phyloP scores from a whole-genome alignment of 495 filamentous ascomycete species.

The Penicillium tannophilum region DNA sequence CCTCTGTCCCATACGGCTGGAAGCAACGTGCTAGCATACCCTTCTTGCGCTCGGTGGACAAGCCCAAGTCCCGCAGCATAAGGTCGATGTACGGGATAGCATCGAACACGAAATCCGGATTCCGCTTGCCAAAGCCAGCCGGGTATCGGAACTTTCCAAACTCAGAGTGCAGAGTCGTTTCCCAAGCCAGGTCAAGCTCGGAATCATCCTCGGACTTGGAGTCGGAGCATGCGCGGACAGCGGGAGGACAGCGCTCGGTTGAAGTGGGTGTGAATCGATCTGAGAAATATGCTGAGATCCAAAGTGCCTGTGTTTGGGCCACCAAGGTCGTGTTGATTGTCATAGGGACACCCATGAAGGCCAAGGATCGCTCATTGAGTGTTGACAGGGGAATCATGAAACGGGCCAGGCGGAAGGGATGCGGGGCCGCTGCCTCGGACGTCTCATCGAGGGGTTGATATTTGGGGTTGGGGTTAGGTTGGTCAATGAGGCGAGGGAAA shows the following conservation, averaged over 20 bases:
- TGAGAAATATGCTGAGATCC: conserved; percentile 68
- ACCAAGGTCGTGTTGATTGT: conserved; percentile 64
- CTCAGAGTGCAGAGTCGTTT: conserved; percentile 64
- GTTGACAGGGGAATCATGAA: conserved; percentile 71
- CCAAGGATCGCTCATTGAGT: conserved; percentile 58
- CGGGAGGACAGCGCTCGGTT: conserved; percentile 25
- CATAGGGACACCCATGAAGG: conserved; percentile 65
- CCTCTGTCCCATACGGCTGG: conserved; percentile 58
- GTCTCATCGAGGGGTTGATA: conserved; percentile 32
- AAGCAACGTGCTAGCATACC: conserved; percentile 51
- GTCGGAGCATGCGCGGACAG: conserved; percentile 18
- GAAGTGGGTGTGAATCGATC: conserved; percentile 40
- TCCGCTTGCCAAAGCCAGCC: conserved; percentile 61
- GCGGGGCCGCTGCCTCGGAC: conserved; percentile 33
- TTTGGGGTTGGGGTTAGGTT: conserved; percentile 34
- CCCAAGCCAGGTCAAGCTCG: conserved; percentile 44
- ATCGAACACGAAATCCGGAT: conserved; percentile 77
- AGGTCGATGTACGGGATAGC: conserved; percentile 76
- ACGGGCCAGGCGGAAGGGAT: conserved; percentile 59
- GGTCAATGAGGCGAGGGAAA: conserved; percentile 63
- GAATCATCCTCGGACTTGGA: conserved; percentile 22
- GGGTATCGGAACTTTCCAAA: conserved; percentile 73
- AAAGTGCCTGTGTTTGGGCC: conserved; percentile 70
- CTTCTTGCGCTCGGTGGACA: conserved; percentile 45
- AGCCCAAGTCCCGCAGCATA: conserved; percentile 66